A percentile compares a stretch with the other conserved stretches of the same genome.
Evolutionary conservation across 2,329 filamentous ascomycete genomes (phyloP).

Genomic region (Elsinoe batatas): DNA sequence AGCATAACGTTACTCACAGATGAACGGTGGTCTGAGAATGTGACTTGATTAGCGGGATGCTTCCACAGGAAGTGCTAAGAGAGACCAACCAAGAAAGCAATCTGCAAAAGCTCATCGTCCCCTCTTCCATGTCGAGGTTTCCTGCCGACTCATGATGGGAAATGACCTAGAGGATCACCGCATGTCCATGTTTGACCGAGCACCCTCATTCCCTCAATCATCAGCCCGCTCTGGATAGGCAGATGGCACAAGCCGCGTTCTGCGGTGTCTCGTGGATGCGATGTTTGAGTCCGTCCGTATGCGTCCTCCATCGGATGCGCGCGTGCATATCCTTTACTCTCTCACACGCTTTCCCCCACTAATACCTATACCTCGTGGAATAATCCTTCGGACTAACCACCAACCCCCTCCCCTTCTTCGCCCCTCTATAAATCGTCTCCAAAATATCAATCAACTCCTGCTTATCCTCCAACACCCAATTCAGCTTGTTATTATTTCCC

Average conservation of each 20-base stretch:
- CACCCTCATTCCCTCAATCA: too few species aligned
- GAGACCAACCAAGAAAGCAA: slow-evolving; percentile 1
- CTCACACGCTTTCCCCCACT: slow-evolving; percentile 12
- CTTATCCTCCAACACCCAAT: slow-evolving; percentile 94
- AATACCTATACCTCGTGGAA: slow-evolving; percentile 61
- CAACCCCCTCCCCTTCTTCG: slow-evolving; percentile 93
- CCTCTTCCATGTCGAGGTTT: background rate
- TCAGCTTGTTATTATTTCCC: slow-evolving; percentile 97
- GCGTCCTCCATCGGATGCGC: background rate
- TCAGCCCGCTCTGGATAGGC: too few species aligned
- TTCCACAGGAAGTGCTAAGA: background rate
- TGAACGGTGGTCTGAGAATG: background rate
- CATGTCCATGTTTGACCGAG: too few species aligned
- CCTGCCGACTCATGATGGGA: background rate
- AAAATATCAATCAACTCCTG: slow-evolving; percentile 98
- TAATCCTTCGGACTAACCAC: slow-evolving; percentile 92
- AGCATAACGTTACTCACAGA: background rate
- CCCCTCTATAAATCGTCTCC: slow-evolving; percentile 95
- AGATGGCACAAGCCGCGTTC: too few species aligned
- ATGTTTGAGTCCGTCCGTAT: background rate
- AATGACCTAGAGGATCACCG: too few species aligned
- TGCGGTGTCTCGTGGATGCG: too few species aligned
- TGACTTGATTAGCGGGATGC: background rate
- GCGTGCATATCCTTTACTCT: background rate
- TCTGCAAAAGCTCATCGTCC: background rate